Conservation (phyloP, 306 rosid species). For the Malus fusca region DNA sequence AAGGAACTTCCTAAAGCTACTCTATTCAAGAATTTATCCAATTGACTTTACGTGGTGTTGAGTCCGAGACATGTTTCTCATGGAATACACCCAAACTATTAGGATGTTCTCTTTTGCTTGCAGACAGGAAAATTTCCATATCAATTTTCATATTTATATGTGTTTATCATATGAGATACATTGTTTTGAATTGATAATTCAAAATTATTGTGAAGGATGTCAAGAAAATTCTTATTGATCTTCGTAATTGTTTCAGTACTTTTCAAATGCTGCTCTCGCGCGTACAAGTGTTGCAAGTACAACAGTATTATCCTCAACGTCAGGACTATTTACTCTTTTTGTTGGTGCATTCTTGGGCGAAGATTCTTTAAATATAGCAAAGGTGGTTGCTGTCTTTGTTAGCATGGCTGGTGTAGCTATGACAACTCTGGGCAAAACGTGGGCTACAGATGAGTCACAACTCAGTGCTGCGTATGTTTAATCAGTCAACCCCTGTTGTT, state of each 20-base stretch:
- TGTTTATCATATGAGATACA: neutral
- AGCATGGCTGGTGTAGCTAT: slow-evolving; percentile 93
- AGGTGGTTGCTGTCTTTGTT: slow-evolving; percentile 84
- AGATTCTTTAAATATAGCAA: slow-evolving; percentile 72
- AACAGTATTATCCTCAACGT: slow-evolving; percentile 92
- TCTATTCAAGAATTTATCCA: slow-evolving; percentile 5
- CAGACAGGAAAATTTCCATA: neutral
- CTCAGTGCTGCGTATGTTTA: slow-evolving; percentile 41
- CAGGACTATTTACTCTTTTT: slow-evolving; percentile 96
- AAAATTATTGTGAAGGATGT: neutral
- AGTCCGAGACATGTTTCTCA: neutral
- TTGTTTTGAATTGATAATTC: neutral
- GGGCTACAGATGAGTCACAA: slow-evolving; percentile 79
- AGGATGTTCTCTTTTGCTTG: neutral
- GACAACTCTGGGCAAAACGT: slow-evolving; percentile 94
- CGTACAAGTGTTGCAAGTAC: slow-evolving; percentile 98
- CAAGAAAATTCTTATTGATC: neutral
- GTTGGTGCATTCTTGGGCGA: slow-evolving; percentile 78
- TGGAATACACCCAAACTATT: neutral
- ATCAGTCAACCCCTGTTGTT: slow-evolving; percentile 7
- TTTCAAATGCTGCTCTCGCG: slow-evolving; percentile 97
- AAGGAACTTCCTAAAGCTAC: slow-evolving; percentile 19
- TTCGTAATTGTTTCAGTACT: slow-evolving; percentile 56
- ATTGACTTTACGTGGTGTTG: neutral
- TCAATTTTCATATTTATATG: neutral